Evolutionary conservation across 495 filamentous ascomycete genomes (phyloP).

Genomic region (Hypoxylon subgilvum): DNA sequence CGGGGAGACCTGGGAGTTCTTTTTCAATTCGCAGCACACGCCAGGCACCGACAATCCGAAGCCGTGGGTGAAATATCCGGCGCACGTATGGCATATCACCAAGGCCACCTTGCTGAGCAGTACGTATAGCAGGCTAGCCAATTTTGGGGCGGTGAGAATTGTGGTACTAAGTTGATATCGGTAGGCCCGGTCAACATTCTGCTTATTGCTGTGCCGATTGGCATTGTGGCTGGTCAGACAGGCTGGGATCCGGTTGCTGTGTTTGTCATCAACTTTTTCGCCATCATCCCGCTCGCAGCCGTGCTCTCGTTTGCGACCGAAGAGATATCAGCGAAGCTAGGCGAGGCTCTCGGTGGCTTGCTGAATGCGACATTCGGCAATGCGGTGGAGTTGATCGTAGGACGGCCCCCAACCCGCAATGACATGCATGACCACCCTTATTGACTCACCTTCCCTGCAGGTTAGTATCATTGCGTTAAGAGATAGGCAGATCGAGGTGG

Average conservation of each 20-base stretch:
- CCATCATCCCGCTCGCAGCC: slow-evolving; percentile 91
- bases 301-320: slow-evolving; percentile 95
- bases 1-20: slow-evolving; percentile 44
- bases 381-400: slow-evolving; percentile 96
- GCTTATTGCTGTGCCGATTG: slow-evolving; percentile 86
- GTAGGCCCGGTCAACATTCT: slow-evolving; percentile 82
- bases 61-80: slow-evolving; percentile 64
- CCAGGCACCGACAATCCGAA: slow-evolving; percentile 57
- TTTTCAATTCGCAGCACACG: slow-evolving; percentile 51
- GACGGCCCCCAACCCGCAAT: slow-evolving; percentile 41
- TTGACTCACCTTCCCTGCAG: slow-evolving; percentile 52
- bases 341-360: slow-evolving; percentile 88
- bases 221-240: slow-evolving; percentile 77
- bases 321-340: slow-evolving; percentile 81
- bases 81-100: slow-evolving; percentile 55
- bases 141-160: slow-evolving; percentile 1
- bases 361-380: slow-evolving; percentile 98
- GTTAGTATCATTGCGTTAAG: slow-evolving; percentile 91
- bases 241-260: slow-evolving; percentile 76
- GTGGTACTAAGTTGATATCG: not conserved
- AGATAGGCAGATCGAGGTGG: slow-evolving; percentile 87
- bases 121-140: slow-evolving; percentile 40
- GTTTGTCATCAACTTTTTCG: slow-evolving; percentile 91
- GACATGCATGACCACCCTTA: slow-evolving; percentile 10
- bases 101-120: slow-evolving; percentile 63